These are phyloP conservation scores for Tylopilus subfusipes DNA, from an alignment of 768 basidiomycete genomes.

Conservation along the genomic window DNA sequence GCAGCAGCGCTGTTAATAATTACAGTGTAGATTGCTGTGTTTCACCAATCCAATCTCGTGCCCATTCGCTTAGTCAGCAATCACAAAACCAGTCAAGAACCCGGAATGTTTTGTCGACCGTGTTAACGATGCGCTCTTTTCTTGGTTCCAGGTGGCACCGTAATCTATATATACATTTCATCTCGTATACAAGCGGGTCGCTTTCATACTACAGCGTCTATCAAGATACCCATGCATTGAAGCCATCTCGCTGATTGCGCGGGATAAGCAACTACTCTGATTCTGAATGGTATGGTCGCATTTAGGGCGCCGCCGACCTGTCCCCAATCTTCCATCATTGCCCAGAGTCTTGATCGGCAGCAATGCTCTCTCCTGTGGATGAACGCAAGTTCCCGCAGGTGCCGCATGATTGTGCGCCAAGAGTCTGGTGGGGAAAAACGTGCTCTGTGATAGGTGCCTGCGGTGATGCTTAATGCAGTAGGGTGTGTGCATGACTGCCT, in stretches of 20 bases:
- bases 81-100: conserved; percentile 5
- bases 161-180: conserved; percentile 11
- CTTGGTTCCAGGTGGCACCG: conserved; percentile 10
- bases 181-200: conserved; percentile 9
- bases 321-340: conserved; percentile 24
- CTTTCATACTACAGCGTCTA: conserved; percentile 13
- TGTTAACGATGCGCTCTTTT: conserved; percentile 8
- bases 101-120: conserved; percentile 5
- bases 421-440: conserved; percentile 5
- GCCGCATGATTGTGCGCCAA: conserved; percentile 7
- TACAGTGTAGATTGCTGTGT: conserved; percentile 8
- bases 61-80: conserved; percentile 8
- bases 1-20: conserved; percentile 17
- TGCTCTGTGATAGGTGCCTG: conserved; percentile 4
- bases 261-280: conserved; percentile 9
- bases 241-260: conserved; percentile 20
- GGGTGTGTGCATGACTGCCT: conserved; percentile 6
- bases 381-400: conserved; percentile 10
- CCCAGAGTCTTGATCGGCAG: conserved; percentile 24
- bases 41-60: conserved; percentile 12
- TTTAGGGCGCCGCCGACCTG: conserved; percentile 25
- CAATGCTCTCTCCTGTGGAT: conserved; percentile 16
- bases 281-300: no score
- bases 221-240: conserved; percentile 9
- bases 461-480: conserved; percentile 13